Evolutionary conservation across 805 yeast species (phyloP).

Genomic region (Candida krabiensis): DNA sequence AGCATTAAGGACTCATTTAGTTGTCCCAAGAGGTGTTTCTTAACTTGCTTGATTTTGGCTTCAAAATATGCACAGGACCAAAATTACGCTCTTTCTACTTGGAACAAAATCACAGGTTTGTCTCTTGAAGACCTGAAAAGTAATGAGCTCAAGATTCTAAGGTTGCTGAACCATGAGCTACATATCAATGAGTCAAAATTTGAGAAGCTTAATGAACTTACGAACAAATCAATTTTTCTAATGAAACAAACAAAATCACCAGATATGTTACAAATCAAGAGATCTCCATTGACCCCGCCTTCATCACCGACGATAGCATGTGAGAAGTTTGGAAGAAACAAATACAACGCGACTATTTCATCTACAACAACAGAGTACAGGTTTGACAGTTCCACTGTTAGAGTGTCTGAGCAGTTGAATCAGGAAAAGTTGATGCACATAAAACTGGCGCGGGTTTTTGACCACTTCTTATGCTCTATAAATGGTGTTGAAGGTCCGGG

Average conservation of each 20-base stretch:
- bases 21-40: conserved; percentile 67
- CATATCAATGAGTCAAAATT: conserved; percentile 51
- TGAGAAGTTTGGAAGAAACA: not conserved
- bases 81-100: conserved; percentile 64
- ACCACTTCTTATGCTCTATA: conserved; percentile 7
- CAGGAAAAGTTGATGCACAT: conserved; percentile 1
- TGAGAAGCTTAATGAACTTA: conserved; percentile 30
- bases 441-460: conserved; percentile 16
- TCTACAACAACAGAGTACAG: not conserved
- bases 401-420: conserved; percentile 14
- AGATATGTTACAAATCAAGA: conserved; percentile 3
- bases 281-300: conserved; percentile 15
- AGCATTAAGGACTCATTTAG: conserved; percentile 14
- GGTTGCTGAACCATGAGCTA: conserved; percentile 54
- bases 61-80: conserved; percentile 74
- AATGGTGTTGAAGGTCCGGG: conserved; percentile 4
- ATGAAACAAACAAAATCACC: not conserved
- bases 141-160: conserved; percentile 53
- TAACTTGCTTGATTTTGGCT: conserved; percentile 68
- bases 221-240: not conserved
- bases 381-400: conserved; percentile 7
- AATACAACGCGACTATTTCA: conserved; percentile 14
- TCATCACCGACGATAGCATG: conserved; percentile 16
- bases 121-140: conserved; percentile 46
- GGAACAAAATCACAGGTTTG: conserved; percentile 76